Conservation (phyloP, 352 stramenopile genomes). For the Halophytophthora batemanensis region DNA sequence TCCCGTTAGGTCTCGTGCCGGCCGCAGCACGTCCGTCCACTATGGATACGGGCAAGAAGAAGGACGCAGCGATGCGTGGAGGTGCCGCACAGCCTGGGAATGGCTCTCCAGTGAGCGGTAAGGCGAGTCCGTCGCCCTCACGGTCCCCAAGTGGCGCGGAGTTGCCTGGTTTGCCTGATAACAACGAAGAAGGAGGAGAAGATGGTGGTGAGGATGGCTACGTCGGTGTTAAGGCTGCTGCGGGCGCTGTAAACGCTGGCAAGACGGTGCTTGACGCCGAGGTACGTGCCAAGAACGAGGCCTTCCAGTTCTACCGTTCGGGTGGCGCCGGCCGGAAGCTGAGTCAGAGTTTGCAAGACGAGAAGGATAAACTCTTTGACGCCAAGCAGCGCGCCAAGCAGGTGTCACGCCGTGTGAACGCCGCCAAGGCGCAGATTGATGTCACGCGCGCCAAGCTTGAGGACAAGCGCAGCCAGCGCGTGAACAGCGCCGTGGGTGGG, state of each 20-base stretch:
- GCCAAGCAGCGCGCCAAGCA: conserved; percentile 72
- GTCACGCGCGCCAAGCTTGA: conserved; percentile 50
- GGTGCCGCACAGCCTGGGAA: neutral
- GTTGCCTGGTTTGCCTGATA: conserved; percentile 16
- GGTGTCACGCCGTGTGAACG: conserved; percentile 72
- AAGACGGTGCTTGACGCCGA: conserved; percentile 5
- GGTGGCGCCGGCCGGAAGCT: conserved; percentile 58
- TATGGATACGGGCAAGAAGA: conserved; percentile 58
- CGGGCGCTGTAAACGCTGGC: conserved; percentile 6
- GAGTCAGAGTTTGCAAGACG: conserved; percentile 50
- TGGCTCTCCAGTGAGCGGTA: conserved; percentile 15
- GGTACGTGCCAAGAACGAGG: conserved; percentile 52
- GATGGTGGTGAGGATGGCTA: conserved; percentile 19
- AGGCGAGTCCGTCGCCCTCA: conserved; percentile 34
- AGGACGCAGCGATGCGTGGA: conserved; percentile 11
- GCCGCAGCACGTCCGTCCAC: conserved; percentile 55
- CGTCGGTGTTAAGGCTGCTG: conserved; percentile 1
- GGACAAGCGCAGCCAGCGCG: conserved; percentile 51
- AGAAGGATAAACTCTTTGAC: conserved; percentile 77
- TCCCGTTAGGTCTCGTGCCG: conserved; percentile 55
- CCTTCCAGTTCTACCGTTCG: conserved; percentile 65
- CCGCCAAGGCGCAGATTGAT: conserved; percentile 78
- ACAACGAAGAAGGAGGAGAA: conserved; percentile 23
- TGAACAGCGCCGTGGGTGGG: neutral
- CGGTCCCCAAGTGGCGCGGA: conserved; percentile 20